Evolutionary conservation across 2,329 filamentous ascomycete genomes (phyloP), one percentile per base, ranked within the genome.

Genomic region (Chaetomium olivaceum): DNA sequence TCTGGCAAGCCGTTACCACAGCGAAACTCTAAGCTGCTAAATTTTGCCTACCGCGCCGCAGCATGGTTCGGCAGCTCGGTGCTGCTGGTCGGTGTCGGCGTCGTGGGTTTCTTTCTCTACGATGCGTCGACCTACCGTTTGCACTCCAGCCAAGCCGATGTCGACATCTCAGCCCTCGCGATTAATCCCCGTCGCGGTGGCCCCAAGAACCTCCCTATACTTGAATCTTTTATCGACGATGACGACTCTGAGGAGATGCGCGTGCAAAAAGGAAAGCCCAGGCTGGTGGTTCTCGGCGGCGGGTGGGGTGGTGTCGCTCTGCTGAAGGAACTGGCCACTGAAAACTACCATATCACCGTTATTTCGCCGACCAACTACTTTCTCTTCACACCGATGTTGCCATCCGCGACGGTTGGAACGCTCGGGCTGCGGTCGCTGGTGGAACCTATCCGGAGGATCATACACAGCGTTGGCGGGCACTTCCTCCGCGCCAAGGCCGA

Each of bases 311-410:
- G 92, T 73, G 91, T 99, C 67, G 92, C 94, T 4, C 81, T 99
- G 66, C 80, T 99, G 71, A 99, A 99, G 80, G 90, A 92, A 68
- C 79, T 99, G 68, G 91, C 94, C 68, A 89, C 93, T 0, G 92
- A 93, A 14, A 92, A 97, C 72, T 99, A 97, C 76, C 93, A 99
- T 77, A 89, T 99, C 71, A 98, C 94, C 4, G 90, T 99, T 48
- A 90, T 99, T 52, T 96, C 93, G 14, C 94, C 95, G 0, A 91
- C 91, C 43, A 98, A 98, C 74, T 97, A 98, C 80, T 99, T 99
- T 80, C 81, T 99, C 36, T 99, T 99, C 78, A 99, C 95, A 1
- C 95, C 95, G 0, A 98, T 99, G 93, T 83, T 99, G 52, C 95
- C 95, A 1, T 97, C 93, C 39, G 96, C 95, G 8, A 99, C 96